Base-by-base conservation (phyloP, 176 grass and related monocot genomes). In the maize (Zea mays) region DNA sequence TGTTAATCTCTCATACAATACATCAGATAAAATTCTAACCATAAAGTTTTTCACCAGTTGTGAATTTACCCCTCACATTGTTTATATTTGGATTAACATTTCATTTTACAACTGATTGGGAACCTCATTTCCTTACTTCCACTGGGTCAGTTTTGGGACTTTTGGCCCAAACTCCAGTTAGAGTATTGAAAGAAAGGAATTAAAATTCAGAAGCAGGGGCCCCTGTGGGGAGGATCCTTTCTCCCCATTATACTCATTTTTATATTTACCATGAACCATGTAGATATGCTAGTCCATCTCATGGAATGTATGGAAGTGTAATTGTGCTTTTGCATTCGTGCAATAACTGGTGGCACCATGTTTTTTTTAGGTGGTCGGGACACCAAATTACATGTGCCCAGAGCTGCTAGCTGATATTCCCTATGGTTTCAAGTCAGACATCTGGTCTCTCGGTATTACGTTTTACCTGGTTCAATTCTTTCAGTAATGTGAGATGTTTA, bases 321-420 rank as follows among this genome's bases (percentile, higher is more conserved):
- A 52, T 40, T 44, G 42, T 79, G 52, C 51, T 63, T 79, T 7
- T 79, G 3, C 47, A 50, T 7, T 2, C 6, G 20, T 55, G 34
- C 40, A 77, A 33, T 77, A 77, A 78, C 34, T 84, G 71, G 61
- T 5, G 4, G 13, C 8, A 65, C 9, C 3, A 3, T 39, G 9
- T 1, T 76, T 86, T 33, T 8, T 79, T 92, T 88, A 99, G 92
- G 96, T 99, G 34, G 96, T 99, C 9, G 92, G 96, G 78, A 99
- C 96, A 60, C 96, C 96, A 67, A 99, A 99, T 85, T 99, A 99
- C 77, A 99, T 99, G 96, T 99, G 96, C 69, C 96, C 96, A 10
- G 96, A 99, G 80, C 80, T 99, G 45, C 92, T 99, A 83, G 84
- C 96, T 51, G 96, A 96, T 76, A 99, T 99, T 83, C 96, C 96